Percentiles rank a stretch among this genome's conserved stretches.
Evolutionary conservation across 116 monocot species (phyloP).

Genomic region (Papilionanthe hybrid): DNA sequence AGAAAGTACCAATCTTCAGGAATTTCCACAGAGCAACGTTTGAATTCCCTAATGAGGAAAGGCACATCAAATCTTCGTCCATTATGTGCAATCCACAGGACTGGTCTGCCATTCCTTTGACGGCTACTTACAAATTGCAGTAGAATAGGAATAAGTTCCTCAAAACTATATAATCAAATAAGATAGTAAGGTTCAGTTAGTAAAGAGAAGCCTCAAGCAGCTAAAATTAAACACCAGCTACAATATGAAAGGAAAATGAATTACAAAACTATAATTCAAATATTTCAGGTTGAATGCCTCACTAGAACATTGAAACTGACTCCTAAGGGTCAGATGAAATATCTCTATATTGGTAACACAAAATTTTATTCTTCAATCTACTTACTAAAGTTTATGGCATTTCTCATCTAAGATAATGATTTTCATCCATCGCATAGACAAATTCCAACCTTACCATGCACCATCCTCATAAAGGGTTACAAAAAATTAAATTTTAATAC

Average conservation of each 20-base stretch:
- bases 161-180: conserved; percentile 45
- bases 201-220: not conserved
- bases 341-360: not conserved
- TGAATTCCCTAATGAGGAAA: conserved; percentile 75
- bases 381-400: not conserved
- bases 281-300: not conserved
- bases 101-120: conserved; percentile 53
- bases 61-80: conserved; percentile 77
- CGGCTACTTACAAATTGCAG: conserved; percentile 60
- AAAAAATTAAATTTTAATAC: not conserved
- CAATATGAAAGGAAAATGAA: not conserved
- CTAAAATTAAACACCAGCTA: not conserved
- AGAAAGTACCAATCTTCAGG: conserved; percentile 72
- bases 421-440: not conserved
- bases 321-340: not conserved
- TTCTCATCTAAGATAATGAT: not conserved
- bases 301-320: not conserved
- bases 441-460: not conserved
- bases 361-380: not conserved
- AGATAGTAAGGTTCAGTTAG: not conserved
- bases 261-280: not conserved
- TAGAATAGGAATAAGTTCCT: conserved; percentile 69
- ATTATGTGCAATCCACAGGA: conserved; percentile 76
- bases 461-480: not conserved
- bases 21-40: conserved; percentile 46